phyloP scores from a whole-genome alignment of 169 alveolate genomes.

The Plasmodium fragile region DNA sequence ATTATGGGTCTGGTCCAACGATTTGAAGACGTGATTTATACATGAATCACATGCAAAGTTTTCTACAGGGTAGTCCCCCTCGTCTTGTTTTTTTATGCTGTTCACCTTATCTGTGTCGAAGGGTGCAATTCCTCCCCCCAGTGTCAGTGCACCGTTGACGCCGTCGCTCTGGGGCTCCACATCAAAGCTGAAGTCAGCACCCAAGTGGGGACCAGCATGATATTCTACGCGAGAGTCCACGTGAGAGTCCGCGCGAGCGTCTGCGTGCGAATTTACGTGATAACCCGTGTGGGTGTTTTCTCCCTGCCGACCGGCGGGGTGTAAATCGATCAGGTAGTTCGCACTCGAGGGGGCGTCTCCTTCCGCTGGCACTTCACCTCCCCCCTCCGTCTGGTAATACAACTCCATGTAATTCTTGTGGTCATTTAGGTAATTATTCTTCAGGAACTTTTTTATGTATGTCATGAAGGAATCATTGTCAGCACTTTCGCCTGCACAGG shows the following conservation, averaged over 20 bases:
- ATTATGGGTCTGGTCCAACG: not conserved
- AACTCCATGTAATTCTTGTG: conserved; percentile 38
- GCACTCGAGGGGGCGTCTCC: not conserved
- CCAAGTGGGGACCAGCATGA: not conserved
- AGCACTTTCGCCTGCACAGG: not conserved
- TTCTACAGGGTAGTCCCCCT: not conserved
- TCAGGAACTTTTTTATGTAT: conserved; percentile 19
- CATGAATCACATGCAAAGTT: not conserved
- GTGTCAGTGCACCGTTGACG: not conserved
- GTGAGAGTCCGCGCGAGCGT: no score
- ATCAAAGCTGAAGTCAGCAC: not conserved
- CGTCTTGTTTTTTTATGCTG: not conserved
- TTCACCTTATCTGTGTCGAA: not conserved
- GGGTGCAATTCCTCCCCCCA: not conserved
- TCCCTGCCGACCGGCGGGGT: not conserved
- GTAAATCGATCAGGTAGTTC: not conserved
- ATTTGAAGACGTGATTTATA: not conserved
- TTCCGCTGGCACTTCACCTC: not conserved
- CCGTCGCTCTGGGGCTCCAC: not conserved
- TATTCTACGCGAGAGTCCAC: no score
- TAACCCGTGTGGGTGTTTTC: not conserved
- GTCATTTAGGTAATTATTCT: conserved; percentile 34
- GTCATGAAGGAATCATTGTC: conserved; percentile 44
- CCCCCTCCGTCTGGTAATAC: not conserved
- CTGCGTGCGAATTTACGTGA: not conserved